A percentile compares a stretch with the other conserved stretches of the same genome.
These are phyloP conservation scores for Globisporangium perplexum DNA, from an alignment of 352 stramenopile species.

Conservation along the genomic window DNA sequence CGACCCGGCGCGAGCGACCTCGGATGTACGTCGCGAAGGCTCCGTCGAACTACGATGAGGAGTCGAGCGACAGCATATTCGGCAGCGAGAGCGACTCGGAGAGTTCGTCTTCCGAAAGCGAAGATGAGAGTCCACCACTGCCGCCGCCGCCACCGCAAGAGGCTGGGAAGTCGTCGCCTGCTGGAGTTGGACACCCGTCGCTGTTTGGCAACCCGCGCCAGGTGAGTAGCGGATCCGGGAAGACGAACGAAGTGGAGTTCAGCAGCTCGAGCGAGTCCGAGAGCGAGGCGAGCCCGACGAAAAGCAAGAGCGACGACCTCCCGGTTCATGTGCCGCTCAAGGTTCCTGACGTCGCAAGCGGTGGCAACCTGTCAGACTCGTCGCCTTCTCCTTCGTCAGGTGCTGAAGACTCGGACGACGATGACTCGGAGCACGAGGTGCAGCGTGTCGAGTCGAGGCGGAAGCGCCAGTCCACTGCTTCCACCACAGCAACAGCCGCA, in stretches of 20 bases:
- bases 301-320: background rate
- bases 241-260: constrained; percentile 42
- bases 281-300: constrained; percentile 5
- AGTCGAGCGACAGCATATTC: constrained; percentile 87
- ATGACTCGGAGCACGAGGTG: constrained; percentile 15
- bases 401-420: constrained; percentile 2
- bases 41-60: constrained; percentile 58
- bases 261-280: constrained; percentile 46
- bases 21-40: constrained; percentile 76
- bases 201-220: constrained; percentile 17
- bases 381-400: constrained; percentile 19
- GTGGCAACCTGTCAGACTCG: constrained; percentile 17
- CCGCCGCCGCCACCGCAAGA: constrained; percentile 26
- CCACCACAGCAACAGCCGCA: background rate
- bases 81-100: constrained; percentile 68
- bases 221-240: constrained; percentile 22
- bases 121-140: constrained; percentile 32
- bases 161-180: constrained; percentile 15
- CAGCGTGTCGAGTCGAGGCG: constrained; percentile 15
- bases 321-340: constrained; percentile 3
- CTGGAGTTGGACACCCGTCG: constrained; percentile 8
- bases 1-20: constrained; percentile 44
- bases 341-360: constrained; percentile 10
- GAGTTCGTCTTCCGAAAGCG: constrained; percentile 31
- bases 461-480: constrained; percentile 2